These are phyloP conservation scores for Anaeromyces robustus DNA, from an alignment of 192 early-diverging fungal species.

Conservation along the genomic window DNA sequence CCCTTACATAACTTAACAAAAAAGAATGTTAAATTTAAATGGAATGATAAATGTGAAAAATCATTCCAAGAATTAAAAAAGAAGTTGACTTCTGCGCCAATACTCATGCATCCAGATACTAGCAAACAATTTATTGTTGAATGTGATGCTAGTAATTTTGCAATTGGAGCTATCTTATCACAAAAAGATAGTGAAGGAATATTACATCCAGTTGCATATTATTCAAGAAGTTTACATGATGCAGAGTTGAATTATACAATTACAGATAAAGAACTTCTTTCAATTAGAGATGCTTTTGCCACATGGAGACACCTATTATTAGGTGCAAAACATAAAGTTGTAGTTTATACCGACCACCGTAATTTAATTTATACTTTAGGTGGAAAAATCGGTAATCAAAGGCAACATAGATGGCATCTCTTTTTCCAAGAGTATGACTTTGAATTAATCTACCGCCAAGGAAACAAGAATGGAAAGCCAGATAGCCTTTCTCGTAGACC, in stretches of 20 bases:
- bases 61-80: slow-evolving; percentile 16
- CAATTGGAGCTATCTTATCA: slow-evolving; percentile 14
- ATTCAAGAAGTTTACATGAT: slow-evolving; percentile 1
- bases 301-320: slow-evolving; percentile 17
- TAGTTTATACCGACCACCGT: slow-evolving; percentile 22
- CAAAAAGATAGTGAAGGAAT: slow-evolving; percentile 1
- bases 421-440: slow-evolving; percentile 6
- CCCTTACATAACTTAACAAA: slow-evolving; percentile 10
- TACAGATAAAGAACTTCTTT: slow-evolving; percentile 18
- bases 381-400: slow-evolving; percentile 5
- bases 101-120: slow-evolving; percentile 13
- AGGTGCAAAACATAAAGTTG: slow-evolving; percentile 5
- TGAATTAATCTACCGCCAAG: slow-evolving; percentile 10
- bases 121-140: slow-evolving; percentile 9
- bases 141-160: slow-evolving; percentile 20
- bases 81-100: slow-evolving; percentile 7
- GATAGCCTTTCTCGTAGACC: slow-evolving; percentile 11
- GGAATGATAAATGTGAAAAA: neutral
- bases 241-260: slow-evolving; percentile 18
- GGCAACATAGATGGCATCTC: slow-evolving; percentile 17
- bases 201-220: slow-evolving; percentile 9
- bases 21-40: slow-evolving; percentile 1
- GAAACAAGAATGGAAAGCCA: slow-evolving; percentile 9
- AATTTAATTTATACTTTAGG: slow-evolving; percentile 18
- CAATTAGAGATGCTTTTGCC: slow-evolving; percentile 15